phyloP scores from a whole-genome alignment of 345 rosid genomes.

The Acer yangbiense region DNA sequence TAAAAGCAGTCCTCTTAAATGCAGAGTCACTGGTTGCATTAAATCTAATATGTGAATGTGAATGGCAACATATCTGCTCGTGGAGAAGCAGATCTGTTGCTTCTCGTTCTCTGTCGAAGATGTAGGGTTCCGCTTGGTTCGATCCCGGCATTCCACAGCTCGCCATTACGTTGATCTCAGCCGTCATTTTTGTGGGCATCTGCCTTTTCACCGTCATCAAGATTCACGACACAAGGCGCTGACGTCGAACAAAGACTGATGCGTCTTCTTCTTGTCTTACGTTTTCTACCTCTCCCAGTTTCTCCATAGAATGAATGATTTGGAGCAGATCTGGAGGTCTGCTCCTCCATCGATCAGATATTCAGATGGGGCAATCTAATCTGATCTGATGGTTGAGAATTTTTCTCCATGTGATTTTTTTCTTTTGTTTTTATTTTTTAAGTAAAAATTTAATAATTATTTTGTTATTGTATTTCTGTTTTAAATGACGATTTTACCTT shows the following conservation, averaged over 20 bases:
- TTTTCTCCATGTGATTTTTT: too few species aligned
- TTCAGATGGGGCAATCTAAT: too few species aligned
- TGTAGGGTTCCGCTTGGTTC: constrained; percentile 65
- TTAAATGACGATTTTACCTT: too few species aligned
- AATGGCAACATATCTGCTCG: too few species aligned
- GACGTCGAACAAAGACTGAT: constrained; percentile 61
- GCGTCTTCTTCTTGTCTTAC: constrained; percentile 98
- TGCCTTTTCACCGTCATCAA: constrained; percentile 76
- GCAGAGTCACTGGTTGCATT: constrained; percentile 26
- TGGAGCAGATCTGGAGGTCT: too few species aligned
- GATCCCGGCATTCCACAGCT: constrained; percentile 84
- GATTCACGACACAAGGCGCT: constrained; percentile 81
- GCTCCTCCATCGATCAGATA: too few species aligned
- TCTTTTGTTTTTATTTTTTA: too few species aligned
- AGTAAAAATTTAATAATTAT: too few species aligned
- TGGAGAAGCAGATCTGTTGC: too few species aligned
- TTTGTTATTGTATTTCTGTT: too few species aligned
- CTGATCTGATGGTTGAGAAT: too few species aligned
- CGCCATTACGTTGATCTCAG: constrained; percentile 52
- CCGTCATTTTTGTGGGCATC: constrained; percentile 66
- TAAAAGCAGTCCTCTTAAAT: constrained; percentile 21
- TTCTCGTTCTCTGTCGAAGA: constrained; percentile 25
- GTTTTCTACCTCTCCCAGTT: constrained; percentile 79
- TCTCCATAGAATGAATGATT: constrained; percentile 40
- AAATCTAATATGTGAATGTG: too few species aligned